Evolutionary conservation across 306 rosid species (phyloP), one percentile per base, ranked within the genome.

Genomic region (Cucurbita pepo): DNA sequence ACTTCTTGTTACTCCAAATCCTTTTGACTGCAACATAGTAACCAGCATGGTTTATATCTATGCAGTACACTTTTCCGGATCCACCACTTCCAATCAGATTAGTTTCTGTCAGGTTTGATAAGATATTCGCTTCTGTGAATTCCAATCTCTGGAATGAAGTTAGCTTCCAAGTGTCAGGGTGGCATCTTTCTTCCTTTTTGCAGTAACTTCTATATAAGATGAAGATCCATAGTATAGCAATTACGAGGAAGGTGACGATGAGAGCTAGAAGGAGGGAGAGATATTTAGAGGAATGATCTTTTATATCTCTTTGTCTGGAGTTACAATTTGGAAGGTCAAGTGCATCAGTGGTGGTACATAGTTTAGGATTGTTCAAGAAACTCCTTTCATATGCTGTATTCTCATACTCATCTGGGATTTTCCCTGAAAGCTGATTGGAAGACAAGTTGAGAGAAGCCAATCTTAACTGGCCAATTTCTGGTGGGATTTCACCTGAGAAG

Each of bases 1-100:
- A 38, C 66, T 61, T 78, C 52, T 10, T 77, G 81, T 41, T 8
- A 47, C 70, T 89, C 86, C 87, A 82, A 75, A 94, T 86, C 80
- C 77, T 82, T 72, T 94, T 94, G 66, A 91, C 99, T 0, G 96
- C 97, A 66, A 94, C 86, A 51, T 74, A 81, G 36, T 84, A 85
- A 3, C 83, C 90, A 0, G 83, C 80, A 47, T 73, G 74, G 61
- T 80, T 73, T 0, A 89, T 81, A 63, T 88, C 69, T 34, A 94
- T 48, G 56, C 89, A 77, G 79, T 91, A 89, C 65, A 94, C 99
- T 60, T 83, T 78, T 37, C 97, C 99, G 4, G 96, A 89, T 0
- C 99, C 99, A 54, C 99, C 99, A 56, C 83, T 84, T 71, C 97
- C 99, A 22, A 94, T 85, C 18, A 91, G 87, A 81, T 94, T 89